phyloP scores from a whole-genome alignment of 2,329 filamentous ascomycete genomes.

The Ophiobolus disseminans region DNA sequence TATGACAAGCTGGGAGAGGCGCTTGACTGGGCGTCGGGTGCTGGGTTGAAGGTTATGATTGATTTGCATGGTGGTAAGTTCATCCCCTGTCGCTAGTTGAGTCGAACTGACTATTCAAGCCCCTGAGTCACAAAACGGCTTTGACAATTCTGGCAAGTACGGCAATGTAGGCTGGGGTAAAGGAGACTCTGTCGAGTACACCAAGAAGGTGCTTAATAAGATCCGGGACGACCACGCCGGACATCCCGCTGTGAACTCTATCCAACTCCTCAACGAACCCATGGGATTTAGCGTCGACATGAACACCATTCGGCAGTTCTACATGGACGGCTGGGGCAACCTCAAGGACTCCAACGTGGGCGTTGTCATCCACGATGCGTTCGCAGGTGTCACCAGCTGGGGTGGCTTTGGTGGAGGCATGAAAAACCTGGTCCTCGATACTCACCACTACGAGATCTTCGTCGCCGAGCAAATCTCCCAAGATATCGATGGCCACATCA shows the following conservation, averaged over 20 bases:
- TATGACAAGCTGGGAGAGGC: conserved; percentile 64
- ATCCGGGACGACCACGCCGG: conserved; percentile 55
- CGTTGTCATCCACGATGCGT: conserved; percentile 57
- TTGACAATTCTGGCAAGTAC: conserved; percentile 68
- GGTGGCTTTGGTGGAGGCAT: conserved; percentile 54
- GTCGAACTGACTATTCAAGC: conserved; percentile 44
- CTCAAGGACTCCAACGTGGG: conserved; percentile 52
- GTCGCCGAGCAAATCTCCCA: conserved; percentile 44
- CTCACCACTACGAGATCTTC: conserved; percentile 59
- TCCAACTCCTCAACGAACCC: conserved; percentile 58
- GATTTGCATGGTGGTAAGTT: conserved; percentile 70
- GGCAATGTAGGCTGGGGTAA: conserved; percentile 56
- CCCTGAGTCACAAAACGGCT: conserved; percentile 70
- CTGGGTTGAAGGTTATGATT: conserved; percentile 69
- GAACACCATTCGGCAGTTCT: conserved; percentile 54
- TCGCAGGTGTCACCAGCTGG: conserved; percentile 54
- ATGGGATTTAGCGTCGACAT: conserved; percentile 53
- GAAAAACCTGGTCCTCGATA: conserved; percentile 55
- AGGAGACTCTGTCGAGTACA: conserved; percentile 52
- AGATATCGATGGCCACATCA: conserved; percentile 51
- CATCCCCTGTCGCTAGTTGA: neutral
- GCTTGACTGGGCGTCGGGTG: conserved; percentile 64
- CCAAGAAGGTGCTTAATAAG: conserved; percentile 54
- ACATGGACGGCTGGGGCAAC: conserved; percentile 58
- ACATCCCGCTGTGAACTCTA: conserved; percentile 55